Conservation (phyloP, 2,329 filamentous ascomycete species). For the Pestalotiopsis sp. region DNA sequence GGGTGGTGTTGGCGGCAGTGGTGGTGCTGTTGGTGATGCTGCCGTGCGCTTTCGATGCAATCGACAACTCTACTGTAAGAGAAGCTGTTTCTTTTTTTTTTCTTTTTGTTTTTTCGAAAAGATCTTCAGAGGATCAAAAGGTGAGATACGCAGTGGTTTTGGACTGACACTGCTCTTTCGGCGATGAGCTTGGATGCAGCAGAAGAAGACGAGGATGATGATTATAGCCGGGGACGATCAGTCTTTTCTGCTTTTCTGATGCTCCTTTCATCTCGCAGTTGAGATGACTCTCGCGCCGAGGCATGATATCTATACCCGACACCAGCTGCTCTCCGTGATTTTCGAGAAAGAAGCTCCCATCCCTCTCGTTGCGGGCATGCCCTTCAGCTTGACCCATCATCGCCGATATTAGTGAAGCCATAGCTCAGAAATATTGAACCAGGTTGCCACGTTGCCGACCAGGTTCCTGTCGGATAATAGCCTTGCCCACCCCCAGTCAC, state of each 20-base stretch:
- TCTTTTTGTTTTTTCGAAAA: background rate
- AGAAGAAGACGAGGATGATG: background rate
- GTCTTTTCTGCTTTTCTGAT: background rate
- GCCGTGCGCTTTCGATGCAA: background rate
- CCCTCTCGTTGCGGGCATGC: background rate
- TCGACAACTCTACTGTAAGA: background rate
- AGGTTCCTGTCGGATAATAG: conserved; percentile 7
- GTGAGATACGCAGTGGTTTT: background rate
- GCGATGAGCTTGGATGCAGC: background rate
- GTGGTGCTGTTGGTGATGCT: background rate
- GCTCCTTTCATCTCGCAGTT: background rate
- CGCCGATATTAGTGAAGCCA: conserved; percentile 2
- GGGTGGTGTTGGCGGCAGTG: background rate
- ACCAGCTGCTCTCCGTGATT: background rate
- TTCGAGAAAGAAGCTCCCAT: background rate
- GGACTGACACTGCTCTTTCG: background rate
- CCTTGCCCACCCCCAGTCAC: background rate
- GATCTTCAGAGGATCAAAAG: background rate
- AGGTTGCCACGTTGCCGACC: conserved; percentile 14
- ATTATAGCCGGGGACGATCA: background rate
- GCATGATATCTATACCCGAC: conserved; percentile 2
- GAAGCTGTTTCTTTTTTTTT: background rate
- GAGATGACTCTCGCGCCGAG: background rate
- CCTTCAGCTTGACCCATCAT: conserved; percentile 2
- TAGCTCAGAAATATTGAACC: conserved; percentile 8